Percentiles rank a stretch among this genome's conserved stretches.
Conservation (phyloP, 2,329 filamentous ascomycete species). For the Colletotrichum scovillei region DNA sequence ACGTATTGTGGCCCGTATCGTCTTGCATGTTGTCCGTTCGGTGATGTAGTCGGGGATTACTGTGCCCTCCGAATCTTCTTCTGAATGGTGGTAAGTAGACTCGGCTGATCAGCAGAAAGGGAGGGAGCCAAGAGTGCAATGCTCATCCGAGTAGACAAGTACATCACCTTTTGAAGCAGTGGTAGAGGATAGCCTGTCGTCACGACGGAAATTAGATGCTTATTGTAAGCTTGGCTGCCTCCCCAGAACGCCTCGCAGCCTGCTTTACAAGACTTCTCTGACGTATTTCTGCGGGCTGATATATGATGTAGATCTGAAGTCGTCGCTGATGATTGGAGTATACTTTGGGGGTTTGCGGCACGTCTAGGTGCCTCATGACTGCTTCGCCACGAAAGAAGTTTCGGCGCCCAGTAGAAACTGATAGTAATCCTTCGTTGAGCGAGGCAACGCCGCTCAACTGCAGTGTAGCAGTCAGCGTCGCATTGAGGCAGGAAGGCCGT, state of each 20-base stretch:
- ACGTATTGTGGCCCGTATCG: neutral
- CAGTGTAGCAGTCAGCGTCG: neutral
- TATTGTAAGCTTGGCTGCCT: neutral
- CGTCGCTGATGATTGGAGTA: neutral
- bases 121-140: neutral
- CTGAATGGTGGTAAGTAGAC: neutral
- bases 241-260: neutral
- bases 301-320: neutral
- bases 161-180: neutral
- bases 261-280: neutral
- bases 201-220: neutral
- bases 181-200: neutral
- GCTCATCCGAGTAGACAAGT: neutral
- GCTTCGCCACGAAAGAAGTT: neutral
- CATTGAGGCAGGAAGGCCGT: neutral
- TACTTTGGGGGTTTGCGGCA: neutral
- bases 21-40: neutral
- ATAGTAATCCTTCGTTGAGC: neutral
- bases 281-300: neutral
- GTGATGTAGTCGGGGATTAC: neutral
- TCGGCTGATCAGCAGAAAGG: neutral
- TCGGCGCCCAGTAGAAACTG: neutral
- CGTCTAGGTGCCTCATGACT: neutral
- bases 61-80: neutral
- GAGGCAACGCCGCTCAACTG: neutral